Conservation (phyloP, 176 grass and related monocot genomes). For the Puccinellia tenuiflora region DNA sequence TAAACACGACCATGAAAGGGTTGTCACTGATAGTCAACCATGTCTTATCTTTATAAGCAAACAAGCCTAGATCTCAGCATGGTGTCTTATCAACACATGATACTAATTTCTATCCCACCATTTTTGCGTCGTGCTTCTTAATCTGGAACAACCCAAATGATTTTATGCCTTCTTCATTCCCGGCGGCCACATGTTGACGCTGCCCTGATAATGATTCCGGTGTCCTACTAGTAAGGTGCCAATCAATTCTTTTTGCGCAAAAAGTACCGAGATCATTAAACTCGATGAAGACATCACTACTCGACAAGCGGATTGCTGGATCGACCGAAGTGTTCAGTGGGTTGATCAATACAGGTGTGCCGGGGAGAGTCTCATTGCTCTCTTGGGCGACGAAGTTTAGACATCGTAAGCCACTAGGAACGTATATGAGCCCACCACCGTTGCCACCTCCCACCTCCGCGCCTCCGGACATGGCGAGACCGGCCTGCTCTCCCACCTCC, state of each 20-base stretch:
- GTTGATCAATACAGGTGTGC: not conserved
- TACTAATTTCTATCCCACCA: not conserved
- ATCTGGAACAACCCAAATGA: not conserved
- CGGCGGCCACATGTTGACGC: not conserved
- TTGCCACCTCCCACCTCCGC: no score
- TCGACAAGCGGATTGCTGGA: not conserved
- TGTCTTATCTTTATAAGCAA: not conserved
- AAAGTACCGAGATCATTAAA: not conserved
- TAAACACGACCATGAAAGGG: not conserved
- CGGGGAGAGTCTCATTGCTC: not conserved
- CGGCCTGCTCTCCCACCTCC: no score
- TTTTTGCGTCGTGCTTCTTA: not conserved
- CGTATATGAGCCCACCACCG: not conserved
- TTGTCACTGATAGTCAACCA: not conserved
- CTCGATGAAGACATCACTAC: not conserved
- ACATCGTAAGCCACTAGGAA: not conserved
- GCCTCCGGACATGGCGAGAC: no score
- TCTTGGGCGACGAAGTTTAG: not conserved
- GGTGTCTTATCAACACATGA: not conserved
- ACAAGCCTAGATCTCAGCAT: not conserved
- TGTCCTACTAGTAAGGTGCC: not conserved
- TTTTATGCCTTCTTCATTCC: not conserved
- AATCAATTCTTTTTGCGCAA: not conserved
- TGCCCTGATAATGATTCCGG: not conserved
- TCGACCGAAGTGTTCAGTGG: not conserved